A percentile compares a stretch with the other conserved stretches of the same genome.
Evolutionary conservation across 768 basidiomycete genomes (phyloP).

Genomic region (Suillus spraguei): DNA sequence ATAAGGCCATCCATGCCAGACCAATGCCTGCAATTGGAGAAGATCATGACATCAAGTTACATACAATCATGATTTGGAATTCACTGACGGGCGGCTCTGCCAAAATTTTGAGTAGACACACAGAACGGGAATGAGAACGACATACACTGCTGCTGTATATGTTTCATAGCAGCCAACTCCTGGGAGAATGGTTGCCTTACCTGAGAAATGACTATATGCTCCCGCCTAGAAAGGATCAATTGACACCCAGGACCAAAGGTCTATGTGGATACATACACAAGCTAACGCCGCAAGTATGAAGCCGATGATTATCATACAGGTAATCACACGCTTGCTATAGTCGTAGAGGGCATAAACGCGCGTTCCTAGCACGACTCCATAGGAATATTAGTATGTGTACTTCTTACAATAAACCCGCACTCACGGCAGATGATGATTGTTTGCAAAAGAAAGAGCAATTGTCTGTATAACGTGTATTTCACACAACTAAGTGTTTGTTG

Average conservation of each 20-base stretch:
- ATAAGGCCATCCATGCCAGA: not conserved
- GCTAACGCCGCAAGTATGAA: not conserved
- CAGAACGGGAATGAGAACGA: not conserved
- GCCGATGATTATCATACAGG: not conserved
- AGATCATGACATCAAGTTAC: not conserved
- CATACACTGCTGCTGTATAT: not conserved
- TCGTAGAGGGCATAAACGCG: not conserved
- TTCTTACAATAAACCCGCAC: not conserved
- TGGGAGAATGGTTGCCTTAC: not conserved
- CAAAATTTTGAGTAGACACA: not conserved
- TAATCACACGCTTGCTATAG: not conserved
- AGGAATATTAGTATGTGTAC: not conserved
- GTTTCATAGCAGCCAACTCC: constrained; percentile 2
- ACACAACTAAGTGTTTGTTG: not conserved
- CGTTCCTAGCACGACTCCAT: not conserved
- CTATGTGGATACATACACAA: not conserved
- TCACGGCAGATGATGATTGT: not conserved
- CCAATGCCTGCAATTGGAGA: not conserved
- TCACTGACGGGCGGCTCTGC: constrained; percentile 1
- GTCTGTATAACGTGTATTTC: not conserved
- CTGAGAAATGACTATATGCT: not conserved
- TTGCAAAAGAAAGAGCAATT: not conserved
- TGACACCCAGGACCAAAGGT: not conserved
- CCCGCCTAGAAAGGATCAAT: not conserved
- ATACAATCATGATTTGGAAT: not conserved